Base-by-base conservation (phyloP, 169 alveolate genomes). In the Cryptosporidium bovis region DNA sequence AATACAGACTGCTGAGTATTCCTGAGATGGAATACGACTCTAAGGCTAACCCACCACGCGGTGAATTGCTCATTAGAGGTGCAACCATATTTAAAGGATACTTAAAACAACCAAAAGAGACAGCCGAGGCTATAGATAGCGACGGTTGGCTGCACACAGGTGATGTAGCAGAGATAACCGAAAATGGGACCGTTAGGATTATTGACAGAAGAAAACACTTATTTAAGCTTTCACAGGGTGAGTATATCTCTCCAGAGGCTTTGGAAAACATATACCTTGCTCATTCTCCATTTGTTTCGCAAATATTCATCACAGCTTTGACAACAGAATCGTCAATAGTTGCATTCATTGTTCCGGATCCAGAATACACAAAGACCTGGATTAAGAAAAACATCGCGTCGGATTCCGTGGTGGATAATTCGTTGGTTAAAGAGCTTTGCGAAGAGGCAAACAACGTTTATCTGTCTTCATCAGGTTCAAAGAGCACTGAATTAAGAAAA, bases 241-340 rank as follows among this genome's bases (percentile, higher is more conserved):
- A 97, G 71, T 97, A 97, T 83, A 94, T 97, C 40, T 97, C 98
- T 33, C 99, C 99, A n/a, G 99, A 95, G 48, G 94, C 95, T 64
- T 84, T 95, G 18, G 99, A 97, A 91, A 90, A 87, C 55, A 83
- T 94, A 55, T 96, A 96, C 85, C 58, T 51, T 29, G 91, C 92
- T 68, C 89, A 90, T 27, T 46, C 55, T 58, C 91, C 84, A 27
- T 84, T 94, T 60, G 89, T 51, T 90, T 89, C 71, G 56, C 83
- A 64, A 82, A 92, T 84, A 90, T 92, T 33, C 82, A 92, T 90
- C 93, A 94, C 65, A 90, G 93, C 90, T 71, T 93, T n/a, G 36
- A 77, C 60, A 46, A 91, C 87, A 65, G 90, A 84, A 82, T 84
- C 84, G 64, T 82, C 31, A 91, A 92, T 24, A 91, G 91, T 77